Evolutionary conservation across 1,139 yeast genomes (phyloP), one percentile per base, ranked within the genome.

Genomic region (Lodderomyces margitis): DNA sequence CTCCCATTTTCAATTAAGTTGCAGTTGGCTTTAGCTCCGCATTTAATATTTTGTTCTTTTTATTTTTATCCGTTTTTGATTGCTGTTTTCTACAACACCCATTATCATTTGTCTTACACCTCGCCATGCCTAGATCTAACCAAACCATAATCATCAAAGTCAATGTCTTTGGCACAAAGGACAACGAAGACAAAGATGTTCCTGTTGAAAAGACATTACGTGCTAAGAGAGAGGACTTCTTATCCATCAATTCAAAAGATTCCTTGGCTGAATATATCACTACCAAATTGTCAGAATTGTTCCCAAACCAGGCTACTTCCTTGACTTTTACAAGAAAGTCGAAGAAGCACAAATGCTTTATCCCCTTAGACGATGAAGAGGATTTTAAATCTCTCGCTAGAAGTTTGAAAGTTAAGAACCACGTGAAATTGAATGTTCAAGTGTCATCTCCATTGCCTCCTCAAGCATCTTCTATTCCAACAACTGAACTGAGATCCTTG

Each of bases 341-440:
- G 7, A 75, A 74, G 58, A 71, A 70, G 49, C 61, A 61, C 39
- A 67, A 66, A 46, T 55, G 59, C 15, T 78, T 62, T 49, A 72
- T 76, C 4, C 49, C 61, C 8, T 62, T 79, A 52, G 68, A 65
- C 31, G 41, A 63, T 4, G 52, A 45, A 2, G 61, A 62, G 10
- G 82, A 78, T 48, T 78, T 73, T 54, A 68, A 61, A 48, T 62
- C 74, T 12, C 59, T 79, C 45, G 54, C 57, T 25, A 65, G 83
- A 46, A 74, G 80, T 39, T 62, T 72, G 49, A 61, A 64, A 45
- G 77, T 71, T n/a, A 72, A 72, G 53, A 67, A 61, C 43, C 68
- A 62, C 43, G 54, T 68, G 25, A 62, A 59, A 46, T 57, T 69
- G 46, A 48, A 55, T 21, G 54, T 67, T 28, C 52, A 51, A 39